Evolutionary conservation across 2,329 filamentous ascomycete genomes (phyloP), one percentile per base, ranked within the genome.

Genomic region (Diaporthe sp.): DNA sequence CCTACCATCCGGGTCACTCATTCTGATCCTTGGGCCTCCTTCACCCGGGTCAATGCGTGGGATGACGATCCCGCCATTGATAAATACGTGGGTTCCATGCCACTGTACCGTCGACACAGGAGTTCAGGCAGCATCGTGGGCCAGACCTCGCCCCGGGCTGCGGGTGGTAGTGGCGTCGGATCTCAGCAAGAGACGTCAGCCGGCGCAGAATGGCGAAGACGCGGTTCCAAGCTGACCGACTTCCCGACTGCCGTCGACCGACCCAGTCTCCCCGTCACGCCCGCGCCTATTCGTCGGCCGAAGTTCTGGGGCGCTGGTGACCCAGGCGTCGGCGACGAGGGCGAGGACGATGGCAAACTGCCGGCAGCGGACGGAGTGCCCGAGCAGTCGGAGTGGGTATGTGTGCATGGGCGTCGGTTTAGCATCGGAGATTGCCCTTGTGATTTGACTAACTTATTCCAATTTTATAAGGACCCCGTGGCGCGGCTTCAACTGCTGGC

Each of bases 301-400:
- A 92, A 86, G 68, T 94, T 93, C 82, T 94, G 92, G 92, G 91
- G 89, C 69, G 82, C 82, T 77, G 84, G 84, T 75, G 82, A 82
- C 59, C 79, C 81, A 61, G 83, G 83, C 71, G 78, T 82, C 72
- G 82, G 81, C 76, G 86, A 86, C 35, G 90, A 90, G 74, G 87
- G 87, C 72, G 86, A 90, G 68, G 86, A 86, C 50, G 84, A 86
- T 76, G 88, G 88, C 76, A 86, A 88, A 79, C 87, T 98, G 78
- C 94, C 94, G 76, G 86, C 87, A 77, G 95, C 96, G 66, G 91
- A 94, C 81, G 96, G 95, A 69, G 95, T 98, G 77, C 95, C 96
- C 76, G 88, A 91, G 83, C 96, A 98, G 88, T 89, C 91, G 81
- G 94, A 98, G 84, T 98, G 96, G 96, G 95, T 98, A 95, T 93